Evolutionary conservation across 164 flowering plant genomes (phyloP).

Genomic region (Tetracentron sinense): DNA sequence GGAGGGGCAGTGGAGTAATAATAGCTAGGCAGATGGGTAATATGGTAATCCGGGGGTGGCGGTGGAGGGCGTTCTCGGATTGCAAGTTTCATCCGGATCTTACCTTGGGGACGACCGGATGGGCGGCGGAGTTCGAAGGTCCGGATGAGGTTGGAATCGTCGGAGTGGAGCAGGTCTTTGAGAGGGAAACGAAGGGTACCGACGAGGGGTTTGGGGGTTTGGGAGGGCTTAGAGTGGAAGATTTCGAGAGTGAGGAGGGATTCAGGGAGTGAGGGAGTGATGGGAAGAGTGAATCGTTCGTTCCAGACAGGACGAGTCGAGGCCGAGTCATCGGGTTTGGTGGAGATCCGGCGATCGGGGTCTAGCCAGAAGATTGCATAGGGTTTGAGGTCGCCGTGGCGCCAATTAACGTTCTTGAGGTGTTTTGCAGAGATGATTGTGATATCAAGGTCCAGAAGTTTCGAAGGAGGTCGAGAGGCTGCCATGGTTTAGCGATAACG

Average conservation of each 20-base stretch:
- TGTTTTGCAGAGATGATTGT: conserved; percentile 79
- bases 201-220: conserved; percentile 60
- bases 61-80: conserved; percentile 46
- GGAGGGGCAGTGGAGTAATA: conserved; percentile 50
- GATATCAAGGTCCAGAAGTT: conserved; percentile 54
- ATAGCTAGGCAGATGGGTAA: conserved; percentile 37
- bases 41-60: conserved; percentile 37
- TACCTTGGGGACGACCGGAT: conserved; percentile 91
- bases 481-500: conserved; percentile 11
- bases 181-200: conserved; percentile 51
- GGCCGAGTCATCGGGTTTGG: conserved; percentile 62
- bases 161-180: conserved; percentile 33
- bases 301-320: conserved; percentile 78
- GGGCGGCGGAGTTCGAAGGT: conserved; percentile 61
- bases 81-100: conserved; percentile 56
- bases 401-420: conserved; percentile 89
- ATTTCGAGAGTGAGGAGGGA: conserved; percentile 55
- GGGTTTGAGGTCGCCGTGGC: conserved; percentile 70
- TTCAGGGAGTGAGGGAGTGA: conserved; percentile 32
- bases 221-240: conserved; percentile 67
- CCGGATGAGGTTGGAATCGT: conserved; percentile 24
- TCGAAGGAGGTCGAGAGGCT: conserved; percentile 19
- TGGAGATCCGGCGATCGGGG: conserved; percentile 62
- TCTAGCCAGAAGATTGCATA: conserved; percentile 72
- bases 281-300: conserved; percentile 60